Evolutionary conservation across 1,139 yeast species (phyloP).

Genomic region (Suhomyces bribrorum): DNA sequence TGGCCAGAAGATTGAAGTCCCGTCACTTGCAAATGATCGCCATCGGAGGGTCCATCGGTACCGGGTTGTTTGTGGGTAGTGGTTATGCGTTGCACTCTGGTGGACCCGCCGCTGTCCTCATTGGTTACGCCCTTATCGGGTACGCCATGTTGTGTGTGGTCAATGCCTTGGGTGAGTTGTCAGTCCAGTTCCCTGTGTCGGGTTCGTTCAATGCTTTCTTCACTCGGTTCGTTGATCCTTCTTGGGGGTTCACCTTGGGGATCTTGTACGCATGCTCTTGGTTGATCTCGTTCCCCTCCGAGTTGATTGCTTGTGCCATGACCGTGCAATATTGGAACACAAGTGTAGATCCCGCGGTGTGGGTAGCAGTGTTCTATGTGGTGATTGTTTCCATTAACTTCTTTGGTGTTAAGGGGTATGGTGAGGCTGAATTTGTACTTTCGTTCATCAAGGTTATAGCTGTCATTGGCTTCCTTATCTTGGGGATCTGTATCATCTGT

Average conservation of each 20-base stretch:
- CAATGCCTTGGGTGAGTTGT: slow-evolving; percentile 31
- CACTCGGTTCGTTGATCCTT: slow-evolving; percentile 32
- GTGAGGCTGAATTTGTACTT: slow-evolving; percentile 51
- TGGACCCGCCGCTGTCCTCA: slow-evolving; percentile 56
- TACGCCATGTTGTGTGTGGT: slow-evolving; percentile 29
- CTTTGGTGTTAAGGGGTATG: slow-evolving; percentile 50
- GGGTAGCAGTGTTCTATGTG: slow-evolving; percentile 50
- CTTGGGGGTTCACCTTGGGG: slow-evolving; percentile 36
- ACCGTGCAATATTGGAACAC: slow-evolving; percentile 32
- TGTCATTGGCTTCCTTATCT: slow-evolving; percentile 26
- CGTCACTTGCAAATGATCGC: slow-evolving; percentile 33
- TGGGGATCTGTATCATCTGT: slow-evolving; percentile 25
- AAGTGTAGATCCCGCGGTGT: slow-evolving; percentile 28
- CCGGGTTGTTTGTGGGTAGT: slow-evolving; percentile 63
- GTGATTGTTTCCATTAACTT: slow-evolving; percentile 42
- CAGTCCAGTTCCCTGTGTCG: slow-evolving; percentile 32
- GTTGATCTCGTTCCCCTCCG: slow-evolving; percentile 35
- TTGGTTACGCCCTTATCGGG: slow-evolving; percentile 26
- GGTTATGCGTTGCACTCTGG: slow-evolving; percentile 67
- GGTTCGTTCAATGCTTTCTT: slow-evolving; percentile 34
- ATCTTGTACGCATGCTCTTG: slow-evolving; percentile 36
- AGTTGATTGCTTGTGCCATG: slow-evolving; percentile 35
- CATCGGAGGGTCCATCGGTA: slow-evolving; percentile 31
- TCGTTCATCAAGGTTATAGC: slow-evolving; percentile 33
- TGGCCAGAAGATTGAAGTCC: slow-evolving; percentile 28